Percentiles rank a stretch among this genome's conserved stretches.
Conservation (phyloP, 768 basidiomycete species). For the Bullera alba region DNA sequence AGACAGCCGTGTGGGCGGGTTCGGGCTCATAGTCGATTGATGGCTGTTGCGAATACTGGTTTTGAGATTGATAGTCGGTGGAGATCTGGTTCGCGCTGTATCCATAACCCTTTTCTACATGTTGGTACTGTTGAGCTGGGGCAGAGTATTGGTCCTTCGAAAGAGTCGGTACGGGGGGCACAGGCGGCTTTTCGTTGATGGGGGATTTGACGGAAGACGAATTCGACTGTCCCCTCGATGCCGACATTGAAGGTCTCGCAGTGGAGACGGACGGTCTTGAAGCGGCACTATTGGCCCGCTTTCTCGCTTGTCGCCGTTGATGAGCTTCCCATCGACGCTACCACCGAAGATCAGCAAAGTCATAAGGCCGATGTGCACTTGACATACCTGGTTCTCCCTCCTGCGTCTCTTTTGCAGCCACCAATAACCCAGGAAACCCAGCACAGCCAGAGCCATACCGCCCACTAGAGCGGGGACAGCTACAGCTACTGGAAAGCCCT, state of each 20-base stretch:
- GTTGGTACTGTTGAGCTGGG: background rate
- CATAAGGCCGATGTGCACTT: background rate
- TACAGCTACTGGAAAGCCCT: constrained; percentile 24
- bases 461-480: constrained; percentile 34
- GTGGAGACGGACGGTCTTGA: background rate
- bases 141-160: constrained; percentile 5
- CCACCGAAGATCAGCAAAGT: constrained; percentile 2
- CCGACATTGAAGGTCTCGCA: background rate
- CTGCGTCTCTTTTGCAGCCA: constrained; percentile 13
- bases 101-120: constrained; percentile 6
- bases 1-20: too few species aligned
- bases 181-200: constrained; percentile 6
- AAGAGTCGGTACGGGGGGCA: constrained; percentile 22
- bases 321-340: constrained; percentile 15
- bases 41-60: too few species aligned
- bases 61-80: background rate
- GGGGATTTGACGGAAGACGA: too few species aligned
- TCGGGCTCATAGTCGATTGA: too few species aligned
- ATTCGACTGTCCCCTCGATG: background rate
- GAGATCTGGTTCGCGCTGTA: too few species aligned
- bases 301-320: constrained; percentile 11
- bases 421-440: constrained; percentile 18
- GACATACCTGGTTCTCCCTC: constrained; percentile 23
- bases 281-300: constrained; percentile 10
- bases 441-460: constrained; percentile 30